Conservation (phyloP, 306 rosid species). For the Vigna reflexopilosa region DNA sequence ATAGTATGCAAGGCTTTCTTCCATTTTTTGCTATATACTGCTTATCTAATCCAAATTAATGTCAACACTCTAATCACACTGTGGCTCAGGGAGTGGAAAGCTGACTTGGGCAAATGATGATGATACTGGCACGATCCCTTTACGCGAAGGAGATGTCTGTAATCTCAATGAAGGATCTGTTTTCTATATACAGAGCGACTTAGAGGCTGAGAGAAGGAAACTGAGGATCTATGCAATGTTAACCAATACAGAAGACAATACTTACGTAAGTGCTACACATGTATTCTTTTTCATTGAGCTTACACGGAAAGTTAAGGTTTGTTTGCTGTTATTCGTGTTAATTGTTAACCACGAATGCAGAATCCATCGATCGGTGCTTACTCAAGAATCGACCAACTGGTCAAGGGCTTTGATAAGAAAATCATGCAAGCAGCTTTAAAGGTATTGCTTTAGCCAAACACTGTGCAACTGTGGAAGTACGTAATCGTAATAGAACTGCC, state of each 20-base stretch:
- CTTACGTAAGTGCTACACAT: constrained; percentile 53
- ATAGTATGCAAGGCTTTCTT: neutral
- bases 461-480: neutral
- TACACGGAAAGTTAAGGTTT: neutral
- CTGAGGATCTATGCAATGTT: constrained; percentile 78
- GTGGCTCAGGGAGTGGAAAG: constrained; percentile 72
- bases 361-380: constrained; percentile 75
- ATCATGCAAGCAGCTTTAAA: constrained; percentile 72
- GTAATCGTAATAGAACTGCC: neutral
- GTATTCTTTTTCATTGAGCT: neutral
- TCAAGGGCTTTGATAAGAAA: constrained; percentile 71
- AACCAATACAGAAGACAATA: constrained; percentile 55
- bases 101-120: constrained; percentile 60
- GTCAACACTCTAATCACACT: neutral
- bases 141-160: constrained; percentile 70
- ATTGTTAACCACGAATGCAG: constrained; percentile 48
- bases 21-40: no score
- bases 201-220: constrained; percentile 65
- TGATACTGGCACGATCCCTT: constrained; percentile 41
- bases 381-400: constrained; percentile 66
- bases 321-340: constrained; percentile 27
- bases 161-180: constrained; percentile 69
- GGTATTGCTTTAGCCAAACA: constrained; percentile 47
- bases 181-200: constrained; percentile 69
- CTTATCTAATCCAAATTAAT: neutral